Evolutionary conservation across 805 yeast genomes (phyloP).

Genomic region (Candida michaelii): DNA sequence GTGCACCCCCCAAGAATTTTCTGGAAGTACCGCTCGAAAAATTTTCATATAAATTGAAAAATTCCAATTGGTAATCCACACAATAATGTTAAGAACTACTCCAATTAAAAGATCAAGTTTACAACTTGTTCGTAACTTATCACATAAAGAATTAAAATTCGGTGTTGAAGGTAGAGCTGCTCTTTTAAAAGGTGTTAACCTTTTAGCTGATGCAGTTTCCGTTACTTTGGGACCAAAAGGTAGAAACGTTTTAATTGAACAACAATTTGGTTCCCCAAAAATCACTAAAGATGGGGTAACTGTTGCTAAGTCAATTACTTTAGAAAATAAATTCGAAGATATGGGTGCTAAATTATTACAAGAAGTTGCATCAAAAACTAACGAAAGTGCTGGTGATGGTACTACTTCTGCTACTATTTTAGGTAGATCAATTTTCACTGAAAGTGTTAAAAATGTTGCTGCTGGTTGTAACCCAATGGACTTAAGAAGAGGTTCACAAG

Average conservation of each 20-base stretch:
- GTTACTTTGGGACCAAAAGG: constrained; percentile 98
- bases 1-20: constrained; percentile 9
- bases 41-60: constrained; percentile 12
- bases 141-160: constrained; percentile 92
- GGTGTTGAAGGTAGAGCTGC: constrained; percentile 98
- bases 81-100: constrained; percentile 45
- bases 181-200: constrained; percentile 87
- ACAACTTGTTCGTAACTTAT: constrained; percentile 47
- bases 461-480: constrained; percentile 99
- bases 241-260: constrained; percentile 94
- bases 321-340: constrained; percentile 91
- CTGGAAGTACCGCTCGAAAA: constrained; percentile 16
- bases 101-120: constrained; percentile 40
- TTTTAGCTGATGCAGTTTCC: constrained; percentile 92
- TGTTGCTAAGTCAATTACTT: constrained; percentile 81
- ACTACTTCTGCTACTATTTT: constrained; percentile 96
- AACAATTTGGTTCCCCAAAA: constrained; percentile 94
- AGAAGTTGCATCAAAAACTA: constrained; percentile 96
- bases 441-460: constrained; percentile 93
- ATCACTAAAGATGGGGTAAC: constrained; percentile 99
- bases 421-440: constrained; percentile 93
- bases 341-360: constrained; percentile 93
- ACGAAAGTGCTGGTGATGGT: constrained; percentile 98
- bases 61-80: constrained; percentile 2
- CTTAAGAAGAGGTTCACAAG: constrained; percentile 93